A percentile compares a stretch with the other conserved stretches of the same genome.
phyloP scores from a whole-genome alignment of 2,329 filamentous ascomycete genomes.

The Neofusicoccum laricinum region DNA sequence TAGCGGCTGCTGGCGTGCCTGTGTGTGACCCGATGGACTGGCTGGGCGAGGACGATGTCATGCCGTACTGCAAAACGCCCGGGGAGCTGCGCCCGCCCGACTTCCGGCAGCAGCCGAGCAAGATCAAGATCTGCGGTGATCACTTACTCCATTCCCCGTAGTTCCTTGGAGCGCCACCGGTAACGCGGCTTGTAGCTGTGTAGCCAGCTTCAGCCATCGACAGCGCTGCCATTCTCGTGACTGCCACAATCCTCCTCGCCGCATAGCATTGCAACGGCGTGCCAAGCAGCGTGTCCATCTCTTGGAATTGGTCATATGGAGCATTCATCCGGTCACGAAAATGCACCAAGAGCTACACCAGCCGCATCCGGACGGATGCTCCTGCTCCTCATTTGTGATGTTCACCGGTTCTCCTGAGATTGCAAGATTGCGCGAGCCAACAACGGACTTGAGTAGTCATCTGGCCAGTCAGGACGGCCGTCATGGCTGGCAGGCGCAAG shows the following conservation, averaged over 20 bases:
- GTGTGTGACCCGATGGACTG: neutral
- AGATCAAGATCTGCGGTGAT: neutral
- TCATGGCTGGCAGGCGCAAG: neutral
- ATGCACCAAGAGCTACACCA: no score
- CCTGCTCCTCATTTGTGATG: neutral
- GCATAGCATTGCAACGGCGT: neutral
- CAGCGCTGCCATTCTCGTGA: constrained; percentile 1
- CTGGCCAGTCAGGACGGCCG: neutral
- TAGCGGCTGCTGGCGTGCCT: neutral
- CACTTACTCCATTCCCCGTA: neutral
- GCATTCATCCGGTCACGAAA: no score
- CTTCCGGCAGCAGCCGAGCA: neutral
- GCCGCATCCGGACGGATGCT: neutral
- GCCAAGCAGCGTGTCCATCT: no score
- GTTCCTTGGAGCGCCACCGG: neutral
- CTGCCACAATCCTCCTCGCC: neutral
- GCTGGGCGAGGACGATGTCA: neutral
- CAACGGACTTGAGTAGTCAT: neutral
- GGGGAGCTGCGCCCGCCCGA: no score
- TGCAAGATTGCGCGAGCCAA: neutral
- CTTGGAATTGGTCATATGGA: no score
- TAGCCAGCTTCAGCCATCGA: neutral
- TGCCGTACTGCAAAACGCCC: neutral
- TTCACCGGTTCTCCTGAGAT: no score
- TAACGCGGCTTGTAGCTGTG: neutral